phyloP scores from a whole-genome alignment of 164 flowering plant species.

The Saururus chinensis region DNA sequence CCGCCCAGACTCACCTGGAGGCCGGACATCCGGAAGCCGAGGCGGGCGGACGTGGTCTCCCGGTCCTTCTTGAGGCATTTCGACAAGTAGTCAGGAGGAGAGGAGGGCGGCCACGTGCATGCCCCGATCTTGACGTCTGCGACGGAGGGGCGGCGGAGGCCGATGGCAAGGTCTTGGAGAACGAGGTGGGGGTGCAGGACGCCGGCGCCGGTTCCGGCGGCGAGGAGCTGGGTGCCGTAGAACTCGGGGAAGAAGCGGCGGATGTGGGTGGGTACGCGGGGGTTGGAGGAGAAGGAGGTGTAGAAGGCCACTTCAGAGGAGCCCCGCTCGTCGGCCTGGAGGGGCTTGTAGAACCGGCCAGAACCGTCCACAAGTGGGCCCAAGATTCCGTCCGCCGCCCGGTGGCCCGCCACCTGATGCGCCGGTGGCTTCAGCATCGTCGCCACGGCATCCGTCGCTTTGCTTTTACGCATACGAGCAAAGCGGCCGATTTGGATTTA shows the following conservation, averaged over 20 bases:
- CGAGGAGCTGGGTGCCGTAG: constrained; percentile 59
- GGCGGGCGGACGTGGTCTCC: constrained; percentile 29
- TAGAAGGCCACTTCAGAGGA: constrained; percentile 63
- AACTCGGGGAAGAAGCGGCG: constrained; percentile 57
- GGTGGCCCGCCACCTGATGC: constrained; percentile 92
- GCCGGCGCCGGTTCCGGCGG: constrained; percentile 85
- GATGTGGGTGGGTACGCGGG: constrained; percentile 45
- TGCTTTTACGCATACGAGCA: too few relatives aligned
- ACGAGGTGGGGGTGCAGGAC: constrained; percentile 63
- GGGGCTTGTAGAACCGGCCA: constrained; percentile 90
- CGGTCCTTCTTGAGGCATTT: constrained; percentile 60
- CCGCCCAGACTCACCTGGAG: constrained; percentile 34
- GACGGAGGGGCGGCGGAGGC: constrained; percentile 37
- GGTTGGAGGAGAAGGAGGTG: constrained; percentile 39
- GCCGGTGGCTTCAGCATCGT: constrained; percentile 63
- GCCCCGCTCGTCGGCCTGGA: constrained; percentile 63
- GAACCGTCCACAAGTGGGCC: constrained; percentile 81
- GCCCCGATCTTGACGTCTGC: constrained; percentile 85
- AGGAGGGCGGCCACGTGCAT: constrained; percentile 74
- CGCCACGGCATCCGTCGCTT: neutral
- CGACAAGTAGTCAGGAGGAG: constrained; percentile 48
- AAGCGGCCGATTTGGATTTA: too few relatives aligned
- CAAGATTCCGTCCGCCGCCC: constrained; percentile 45
- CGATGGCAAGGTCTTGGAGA: constrained; percentile 42
- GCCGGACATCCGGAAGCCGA: constrained; percentile 84